Evolutionary conservation across 225 moss, liverwort and hornwort genomes (phyloP).

Genomic region (Pseudisothecium myosuroides): DNA sequence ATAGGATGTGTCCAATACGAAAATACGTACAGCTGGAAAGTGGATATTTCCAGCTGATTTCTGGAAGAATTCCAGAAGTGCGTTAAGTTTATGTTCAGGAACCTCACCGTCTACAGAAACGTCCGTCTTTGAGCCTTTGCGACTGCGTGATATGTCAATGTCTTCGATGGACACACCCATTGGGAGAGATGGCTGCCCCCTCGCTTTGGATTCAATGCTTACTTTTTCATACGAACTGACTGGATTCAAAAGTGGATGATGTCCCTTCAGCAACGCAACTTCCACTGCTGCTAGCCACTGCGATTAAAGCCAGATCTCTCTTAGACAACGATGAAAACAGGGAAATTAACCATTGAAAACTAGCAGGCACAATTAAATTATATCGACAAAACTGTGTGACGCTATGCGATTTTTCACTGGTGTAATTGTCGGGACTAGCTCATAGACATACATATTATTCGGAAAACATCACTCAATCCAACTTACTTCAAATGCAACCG

Average conservation of each 20-base stretch:
- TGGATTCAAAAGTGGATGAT: conserved; percentile 43
- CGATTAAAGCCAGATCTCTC: not conserved
- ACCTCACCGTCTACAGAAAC: not conserved
- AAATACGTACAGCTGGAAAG: not conserved
- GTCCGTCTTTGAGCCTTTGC: not conserved
- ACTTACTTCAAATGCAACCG: conserved; percentile 74
- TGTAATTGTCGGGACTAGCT: not conserved
- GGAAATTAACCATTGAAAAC: not conserved
- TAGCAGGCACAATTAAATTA: not conserved
- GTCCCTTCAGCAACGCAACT: conserved; percentile 62
- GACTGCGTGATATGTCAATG: not conserved
- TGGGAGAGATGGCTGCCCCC: not conserved
- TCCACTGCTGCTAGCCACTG: conserved; percentile 92
- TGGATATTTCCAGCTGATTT: not conserved
- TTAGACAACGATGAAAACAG: not conserved
- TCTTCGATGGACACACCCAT: not conserved
- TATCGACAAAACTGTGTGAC: not conserved
- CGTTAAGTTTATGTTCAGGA: not conserved
- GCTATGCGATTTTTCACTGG: not conserved
- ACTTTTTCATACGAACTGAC: conserved; percentile 4
- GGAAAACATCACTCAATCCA: not conserved
- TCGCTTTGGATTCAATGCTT: not conserved
- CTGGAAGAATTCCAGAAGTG: not conserved
- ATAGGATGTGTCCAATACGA: not conserved
- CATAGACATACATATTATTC: not conserved